Conservation (phyloP, 2,329 filamentous ascomycete species). For the Ophiostoma perfectum region DNA sequence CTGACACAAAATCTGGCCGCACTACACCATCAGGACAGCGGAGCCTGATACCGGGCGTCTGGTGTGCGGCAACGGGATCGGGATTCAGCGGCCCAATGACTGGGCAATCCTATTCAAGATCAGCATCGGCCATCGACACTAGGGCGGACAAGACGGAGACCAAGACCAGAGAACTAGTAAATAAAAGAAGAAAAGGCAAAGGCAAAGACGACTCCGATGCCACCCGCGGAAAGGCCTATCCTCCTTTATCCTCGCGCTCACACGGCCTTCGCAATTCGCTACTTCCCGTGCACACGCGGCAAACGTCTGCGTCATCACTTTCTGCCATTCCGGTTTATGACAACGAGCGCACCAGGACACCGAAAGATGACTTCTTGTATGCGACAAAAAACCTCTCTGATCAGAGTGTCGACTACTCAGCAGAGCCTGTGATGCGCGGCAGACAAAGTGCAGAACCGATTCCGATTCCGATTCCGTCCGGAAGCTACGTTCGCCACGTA, state of each 20-base stretch:
- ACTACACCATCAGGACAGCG: neutral
- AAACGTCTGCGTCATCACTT: constrained; percentile 23
- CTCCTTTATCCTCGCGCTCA: constrained; percentile 33
- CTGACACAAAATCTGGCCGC: neutral
- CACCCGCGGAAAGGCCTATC: constrained; percentile 25
- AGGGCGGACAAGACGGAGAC: neutral
- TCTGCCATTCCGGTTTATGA: neutral
- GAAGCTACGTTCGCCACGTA: constrained; percentile 29
- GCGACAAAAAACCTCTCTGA: constrained; percentile 24
- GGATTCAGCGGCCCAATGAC: constrained; percentile 1
- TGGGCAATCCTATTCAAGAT: neutral
- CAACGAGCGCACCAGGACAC: neutral
- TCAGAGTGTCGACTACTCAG: constrained; percentile 21
- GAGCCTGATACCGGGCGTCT: constrained; percentile 16
- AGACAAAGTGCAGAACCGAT: constrained; percentile 19
- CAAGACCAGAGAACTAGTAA: neutral
- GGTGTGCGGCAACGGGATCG: constrained; percentile 16
- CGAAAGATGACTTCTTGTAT: constrained; percentile 18
- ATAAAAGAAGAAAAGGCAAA: neutral
- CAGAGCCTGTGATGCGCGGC: constrained; percentile 21
- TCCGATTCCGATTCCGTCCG: neutral
- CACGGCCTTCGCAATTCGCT: constrained; percentile 30
- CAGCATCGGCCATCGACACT: neutral
- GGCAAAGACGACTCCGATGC: too few species aligned
- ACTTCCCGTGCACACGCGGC: constrained; percentile 23